A percentile compares a stretch with the other conserved stretches of the same genome.
These are phyloP conservation scores for Xylogone sp. DNA, from an alignment of 2,329 filamentous ascomycete genomes.

Conservation along the genomic window DNA sequence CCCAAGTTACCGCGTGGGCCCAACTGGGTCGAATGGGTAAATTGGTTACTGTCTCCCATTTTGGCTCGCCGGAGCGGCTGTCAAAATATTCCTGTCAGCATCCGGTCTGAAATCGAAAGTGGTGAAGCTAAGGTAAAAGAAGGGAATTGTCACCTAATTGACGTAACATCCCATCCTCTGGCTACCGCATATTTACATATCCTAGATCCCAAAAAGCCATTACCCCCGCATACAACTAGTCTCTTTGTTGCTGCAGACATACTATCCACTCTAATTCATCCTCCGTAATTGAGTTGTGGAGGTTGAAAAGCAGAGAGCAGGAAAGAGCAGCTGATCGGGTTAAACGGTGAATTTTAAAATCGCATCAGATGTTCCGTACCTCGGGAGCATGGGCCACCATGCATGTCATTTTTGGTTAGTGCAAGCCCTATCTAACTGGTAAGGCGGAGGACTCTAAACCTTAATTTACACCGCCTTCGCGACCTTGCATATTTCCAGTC, in stretches of 20 bases:
- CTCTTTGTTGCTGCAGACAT: constrained; percentile 51
- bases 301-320: neutral
- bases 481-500: neutral
- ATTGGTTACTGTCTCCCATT: constrained; percentile 77
- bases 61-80: constrained; percentile 86
- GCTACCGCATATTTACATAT: constrained; percentile 89
- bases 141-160: constrained; percentile 65
- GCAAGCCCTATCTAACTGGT: neutral
- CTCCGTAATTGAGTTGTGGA: neutral
- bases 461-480: neutral
- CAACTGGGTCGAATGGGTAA: constrained; percentile 68
- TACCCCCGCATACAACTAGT: constrained; percentile 88
- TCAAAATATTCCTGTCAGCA: neutral
- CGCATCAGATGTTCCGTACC: neutral
- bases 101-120: neutral
- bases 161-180: constrained; percentile 87
- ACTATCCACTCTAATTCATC: constrained; percentile 2
- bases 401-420: neutral
- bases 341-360: neutral
- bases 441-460: neutral
- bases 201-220: constrained; percentile 81
- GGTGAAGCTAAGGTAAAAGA: neutral
- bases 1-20: constrained; percentile 82
- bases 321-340: neutral
- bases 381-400: neutral